These are phyloP conservation scores for Yamadazyma sp. DNA, from an alignment of 1,139 yeast species.

Conservation along the genomic window DNA sequence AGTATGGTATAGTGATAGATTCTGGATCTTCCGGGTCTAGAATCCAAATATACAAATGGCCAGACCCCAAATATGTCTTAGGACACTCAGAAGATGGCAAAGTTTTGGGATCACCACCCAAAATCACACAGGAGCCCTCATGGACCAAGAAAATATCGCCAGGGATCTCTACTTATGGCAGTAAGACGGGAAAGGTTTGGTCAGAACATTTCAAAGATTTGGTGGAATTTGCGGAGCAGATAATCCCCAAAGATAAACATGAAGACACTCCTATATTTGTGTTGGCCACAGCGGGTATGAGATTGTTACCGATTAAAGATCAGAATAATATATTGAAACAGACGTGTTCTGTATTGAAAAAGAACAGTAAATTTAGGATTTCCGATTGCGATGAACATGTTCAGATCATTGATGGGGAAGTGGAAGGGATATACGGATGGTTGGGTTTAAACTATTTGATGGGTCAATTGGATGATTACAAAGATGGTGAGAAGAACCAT, in stretches of 20 bases:
- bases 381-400: constrained; percentile 59
- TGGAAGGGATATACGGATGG: constrained; percentile 85
- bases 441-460: constrained; percentile 66
- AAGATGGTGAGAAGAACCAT: constrained; percentile 30
- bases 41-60: constrained; percentile 69
- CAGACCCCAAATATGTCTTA: constrained; percentile 37
- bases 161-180: constrained; percentile 64
- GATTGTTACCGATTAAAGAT: constrained; percentile 52
- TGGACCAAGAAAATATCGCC: constrained; percentile 69
- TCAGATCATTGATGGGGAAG: constrained; percentile 75
- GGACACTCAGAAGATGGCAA: constrained; percentile 22
- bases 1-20: constrained; percentile 74
- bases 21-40: constrained; percentile 85
- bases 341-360: constrained; percentile 50
- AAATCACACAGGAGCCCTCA: constrained; percentile 53
- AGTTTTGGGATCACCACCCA: constrained; percentile 56
- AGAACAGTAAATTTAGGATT: constrained; percentile 50
- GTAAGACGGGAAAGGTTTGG: constrained; percentile 55
- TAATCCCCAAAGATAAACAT: constrained; percentile 56
- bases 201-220: constrained; percentile 55
- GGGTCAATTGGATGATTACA: constrained; percentile 53
- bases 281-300: constrained; percentile 83
- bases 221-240: constrained; percentile 55
- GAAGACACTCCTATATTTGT: constrained; percentile 67
- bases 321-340: constrained; percentile 48